These are phyloP conservation scores for Lasiosphaeriaceae sp. DNA, from an alignment of 495 filamentous ascomycete species.

Conservation along the genomic window DNA sequence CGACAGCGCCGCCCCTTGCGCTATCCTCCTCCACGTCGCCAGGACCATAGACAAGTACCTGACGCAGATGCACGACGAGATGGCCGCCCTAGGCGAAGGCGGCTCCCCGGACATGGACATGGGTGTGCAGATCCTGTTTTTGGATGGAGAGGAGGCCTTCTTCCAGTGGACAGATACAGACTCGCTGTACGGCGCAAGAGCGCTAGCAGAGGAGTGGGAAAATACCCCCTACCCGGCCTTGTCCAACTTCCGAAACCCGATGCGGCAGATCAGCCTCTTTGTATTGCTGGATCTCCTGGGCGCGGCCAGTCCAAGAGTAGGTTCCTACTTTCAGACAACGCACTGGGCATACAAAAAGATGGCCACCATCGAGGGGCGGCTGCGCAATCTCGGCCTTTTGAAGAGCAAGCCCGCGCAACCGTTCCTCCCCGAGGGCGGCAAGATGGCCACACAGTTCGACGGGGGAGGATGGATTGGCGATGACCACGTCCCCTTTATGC, in stretches of 20 bases:
- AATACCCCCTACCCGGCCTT: constrained; percentile 58
- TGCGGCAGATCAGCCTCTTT: constrained; percentile 77
- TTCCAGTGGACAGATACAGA: constrained; percentile 68
- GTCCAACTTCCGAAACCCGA: constrained; percentile 64
- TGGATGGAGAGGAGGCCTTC: constrained; percentile 93
- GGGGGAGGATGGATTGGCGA: constrained; percentile 52
- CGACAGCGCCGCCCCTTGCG: constrained; percentile 85
- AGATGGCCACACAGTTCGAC: constrained; percentile 45
- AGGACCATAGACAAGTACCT: constrained; percentile 37
- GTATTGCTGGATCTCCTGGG: constrained; percentile 87
- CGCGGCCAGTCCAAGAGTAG: constrained; percentile 57
- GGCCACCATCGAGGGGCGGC: constrained; percentile 61
- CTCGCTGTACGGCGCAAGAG: constrained; percentile 74
- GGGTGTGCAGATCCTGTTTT: constrained; percentile 78
- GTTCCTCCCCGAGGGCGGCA: constrained; percentile 50
- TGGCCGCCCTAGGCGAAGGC: constrained; percentile 31
- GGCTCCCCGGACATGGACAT: constrained; percentile 36
- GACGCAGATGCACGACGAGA: constrained; percentile 35
- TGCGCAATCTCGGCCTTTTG: constrained; percentile 50
- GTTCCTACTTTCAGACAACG: constrained; percentile 76
- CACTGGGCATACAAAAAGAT: constrained; percentile 86
- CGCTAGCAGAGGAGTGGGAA: constrained; percentile 78
- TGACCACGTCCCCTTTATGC: constrained; percentile 84
- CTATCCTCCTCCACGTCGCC: constrained; percentile 71
- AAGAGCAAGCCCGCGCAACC: constrained; percentile 27